Evolutionary conservation across 805 yeast genomes (phyloP).

Genomic region (Wickerhamiella musiphila): DNA sequence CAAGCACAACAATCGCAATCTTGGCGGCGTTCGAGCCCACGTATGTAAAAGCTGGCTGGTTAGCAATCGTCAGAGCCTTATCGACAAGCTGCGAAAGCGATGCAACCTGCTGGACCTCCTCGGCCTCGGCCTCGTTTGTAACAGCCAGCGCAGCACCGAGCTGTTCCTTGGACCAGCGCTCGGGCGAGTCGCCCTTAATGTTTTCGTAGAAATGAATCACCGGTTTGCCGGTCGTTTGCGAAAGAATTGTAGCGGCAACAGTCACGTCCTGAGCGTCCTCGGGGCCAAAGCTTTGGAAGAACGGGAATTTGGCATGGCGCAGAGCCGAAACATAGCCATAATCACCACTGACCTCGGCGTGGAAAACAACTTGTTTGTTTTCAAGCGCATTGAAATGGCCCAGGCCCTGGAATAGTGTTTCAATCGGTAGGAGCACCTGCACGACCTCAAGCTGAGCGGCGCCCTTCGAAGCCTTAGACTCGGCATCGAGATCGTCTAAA

Average conservation of each 20-base stretch:
- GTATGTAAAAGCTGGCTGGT: conserved; percentile 28
- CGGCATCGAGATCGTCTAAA: conserved; percentile 3
- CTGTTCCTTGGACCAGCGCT: conserved; percentile 13
- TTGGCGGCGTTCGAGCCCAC: conserved; percentile 28
- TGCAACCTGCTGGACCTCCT: conserved; percentile 4
- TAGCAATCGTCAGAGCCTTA: conserved; percentile 22
- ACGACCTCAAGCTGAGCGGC: background rate
- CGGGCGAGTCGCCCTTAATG: conserved; percentile 9
- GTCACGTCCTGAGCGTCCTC: conserved; percentile 38
- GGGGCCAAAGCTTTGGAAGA: conserved; percentile 48
- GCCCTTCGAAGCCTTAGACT: background rate
- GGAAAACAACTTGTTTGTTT: conserved; percentile 11
- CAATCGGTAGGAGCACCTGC: conserved; percentile 9
- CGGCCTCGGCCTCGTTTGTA: conserved; percentile 9
- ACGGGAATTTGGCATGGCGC: conserved; percentile 48
- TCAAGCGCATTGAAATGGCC: conserved; percentile 9
- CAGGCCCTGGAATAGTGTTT: conserved; percentile 12
- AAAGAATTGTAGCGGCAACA: conserved; percentile 39
- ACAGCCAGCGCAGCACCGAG: conserved; percentile 14
- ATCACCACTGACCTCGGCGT: conserved; percentile 29
- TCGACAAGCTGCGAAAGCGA: conserved; percentile 15
- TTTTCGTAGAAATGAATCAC: conserved; percentile 52
- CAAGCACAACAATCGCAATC: conserved; percentile 1
- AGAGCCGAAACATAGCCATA: conserved; percentile 52
- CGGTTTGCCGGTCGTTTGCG: conserved; percentile 32